Evolutionary conservation across 2,329 filamentous ascomycete genomes (phyloP), one percentile per base, ranked within the genome.

Genomic region (Colletotrichum gloeosporioides): DNA sequence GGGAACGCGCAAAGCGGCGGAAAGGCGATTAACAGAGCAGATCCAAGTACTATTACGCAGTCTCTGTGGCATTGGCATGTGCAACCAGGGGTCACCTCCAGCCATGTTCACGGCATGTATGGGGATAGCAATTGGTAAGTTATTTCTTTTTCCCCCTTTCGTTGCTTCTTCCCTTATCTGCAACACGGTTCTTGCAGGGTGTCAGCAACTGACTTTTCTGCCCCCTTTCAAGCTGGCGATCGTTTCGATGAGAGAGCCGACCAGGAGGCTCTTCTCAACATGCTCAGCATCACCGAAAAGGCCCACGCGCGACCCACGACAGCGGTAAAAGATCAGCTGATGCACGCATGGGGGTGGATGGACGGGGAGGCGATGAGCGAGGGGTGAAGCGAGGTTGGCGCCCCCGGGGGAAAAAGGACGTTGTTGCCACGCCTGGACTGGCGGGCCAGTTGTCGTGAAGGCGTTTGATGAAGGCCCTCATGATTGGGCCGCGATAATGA

Each of bases 41-140:
- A 87, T 90, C 15, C 84, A 88, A 74, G 77, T 81, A 9, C 84
- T 90, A 31, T 86, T 93, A 3, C 85, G 90, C 18, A 84, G 87
- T 27, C 83, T 93, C 6, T 93, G 91, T 77, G 92, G 92, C 3
- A 92, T 92, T 62, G 91, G 90, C 2, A 81, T 90, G n/a, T 89
- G 88, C 44, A 93, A 93, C 79, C 85, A 88, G 53, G 88, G 87
- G 82, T 90, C 88, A 2, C 88, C 91, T 36, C 90, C 92, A 0
- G 87, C 87, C 59, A 87, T 91, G 83, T 91, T 92, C 73, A 90
- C 89, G 3, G 88, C 89, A 0, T 90, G 87, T 27, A 89, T 91
- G 86, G 89, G 89, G 1, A 90, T 91, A 77, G 87, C 87, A 2
- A 75, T 77, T 36, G 74, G 74, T 74, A 53, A 53, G 70, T 29